These are phyloP conservation scores for Castanospermum australe DNA, from an alignment of 306 rosid species.

Conservation along the genomic window DNA sequence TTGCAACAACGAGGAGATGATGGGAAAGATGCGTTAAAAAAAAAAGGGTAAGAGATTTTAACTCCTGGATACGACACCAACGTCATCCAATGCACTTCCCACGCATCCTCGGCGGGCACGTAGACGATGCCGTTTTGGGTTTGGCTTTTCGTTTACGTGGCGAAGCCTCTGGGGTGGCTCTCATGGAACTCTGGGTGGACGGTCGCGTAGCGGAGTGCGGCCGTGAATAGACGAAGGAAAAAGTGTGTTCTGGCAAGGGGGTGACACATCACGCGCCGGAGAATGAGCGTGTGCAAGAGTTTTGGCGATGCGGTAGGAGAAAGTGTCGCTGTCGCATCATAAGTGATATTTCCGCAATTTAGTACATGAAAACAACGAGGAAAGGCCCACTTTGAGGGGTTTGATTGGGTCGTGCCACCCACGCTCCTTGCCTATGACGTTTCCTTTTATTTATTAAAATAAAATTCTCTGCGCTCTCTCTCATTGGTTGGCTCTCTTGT, in stretches of 20 bases:
- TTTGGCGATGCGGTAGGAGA: constrained; percentile 35
- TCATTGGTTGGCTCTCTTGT: constrained; percentile 30
- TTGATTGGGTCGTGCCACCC: constrained; percentile 53
- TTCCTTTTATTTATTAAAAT: neutral
- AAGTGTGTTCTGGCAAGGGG: constrained; percentile 7
- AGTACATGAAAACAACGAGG: constrained; percentile 39
- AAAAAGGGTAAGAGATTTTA: neutral
- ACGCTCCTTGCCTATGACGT: constrained; percentile 33
- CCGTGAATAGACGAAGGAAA: neutral
- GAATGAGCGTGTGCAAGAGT: constrained; percentile 34
- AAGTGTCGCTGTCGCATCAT: constrained; percentile 47
- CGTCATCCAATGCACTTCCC: constrained; percentile 31
- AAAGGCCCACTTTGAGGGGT: constrained; percentile 12
- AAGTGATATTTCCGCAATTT: constrained; percentile 42
- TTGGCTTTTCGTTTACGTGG: constrained; percentile 9
- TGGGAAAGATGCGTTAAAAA: constrained; percentile 24
- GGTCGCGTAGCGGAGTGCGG: neutral
- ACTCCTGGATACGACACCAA: neutral
- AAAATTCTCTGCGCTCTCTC: constrained; percentile 28
- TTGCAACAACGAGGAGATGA: constrained; percentile 49
- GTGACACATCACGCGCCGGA: constrained; percentile 44
- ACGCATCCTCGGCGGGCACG: constrained; percentile 33
- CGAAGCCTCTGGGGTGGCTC: neutral
- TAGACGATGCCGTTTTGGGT: neutral
- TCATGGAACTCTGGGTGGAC: neutral